Conservation (phyloP, 2,329 filamentous ascomycete species). For the Claviceps fusiformis region DNA sequence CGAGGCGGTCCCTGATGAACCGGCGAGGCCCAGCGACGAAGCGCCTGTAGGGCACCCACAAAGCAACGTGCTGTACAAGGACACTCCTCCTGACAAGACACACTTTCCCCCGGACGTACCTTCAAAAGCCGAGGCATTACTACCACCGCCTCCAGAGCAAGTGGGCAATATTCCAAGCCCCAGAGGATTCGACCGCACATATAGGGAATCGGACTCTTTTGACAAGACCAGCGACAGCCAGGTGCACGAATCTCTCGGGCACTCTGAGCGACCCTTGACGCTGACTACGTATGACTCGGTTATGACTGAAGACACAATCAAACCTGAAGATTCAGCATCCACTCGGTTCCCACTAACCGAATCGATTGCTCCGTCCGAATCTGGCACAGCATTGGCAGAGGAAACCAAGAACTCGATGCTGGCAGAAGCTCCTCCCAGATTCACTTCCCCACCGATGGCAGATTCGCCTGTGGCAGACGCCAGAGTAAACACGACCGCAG, state of each 20-base stretch:
- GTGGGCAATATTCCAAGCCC: constrained; percentile 27
- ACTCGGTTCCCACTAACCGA: constrained; percentile 16
- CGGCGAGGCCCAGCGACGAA: neutral
- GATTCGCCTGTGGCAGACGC: constrained; percentile 9
- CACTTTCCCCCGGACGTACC: neutral
- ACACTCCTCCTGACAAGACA: neutral
- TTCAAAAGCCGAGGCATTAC: constrained; percentile 11
- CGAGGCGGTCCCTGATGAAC: neutral
- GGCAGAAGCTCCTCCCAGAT: neutral
- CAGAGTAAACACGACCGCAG: neutral
- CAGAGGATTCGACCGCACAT: constrained; percentile 14
- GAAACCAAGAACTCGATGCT: constrained; percentile 9
- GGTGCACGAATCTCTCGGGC: constrained; percentile 10
- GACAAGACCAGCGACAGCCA: constrained; percentile 15
- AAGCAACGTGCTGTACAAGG: neutral
- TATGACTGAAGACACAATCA: constrained; percentile 24
- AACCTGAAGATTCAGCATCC: constrained; percentile 25
- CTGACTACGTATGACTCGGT: constrained; percentile 18
- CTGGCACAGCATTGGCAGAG: constrained; percentile 12
- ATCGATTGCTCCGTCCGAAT: constrained; percentile 16
- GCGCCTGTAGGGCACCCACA: constrained; percentile 5
- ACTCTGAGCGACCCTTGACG: constrained; percentile 10
- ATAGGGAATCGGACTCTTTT: constrained; percentile 13
- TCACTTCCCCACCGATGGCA: constrained; percentile 6
- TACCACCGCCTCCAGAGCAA: constrained; percentile 25